These are phyloP conservation scores for Penicillium chermesinum DNA, from an alignment of 495 filamentous ascomycete genomes.

Conservation along the genomic window DNA sequence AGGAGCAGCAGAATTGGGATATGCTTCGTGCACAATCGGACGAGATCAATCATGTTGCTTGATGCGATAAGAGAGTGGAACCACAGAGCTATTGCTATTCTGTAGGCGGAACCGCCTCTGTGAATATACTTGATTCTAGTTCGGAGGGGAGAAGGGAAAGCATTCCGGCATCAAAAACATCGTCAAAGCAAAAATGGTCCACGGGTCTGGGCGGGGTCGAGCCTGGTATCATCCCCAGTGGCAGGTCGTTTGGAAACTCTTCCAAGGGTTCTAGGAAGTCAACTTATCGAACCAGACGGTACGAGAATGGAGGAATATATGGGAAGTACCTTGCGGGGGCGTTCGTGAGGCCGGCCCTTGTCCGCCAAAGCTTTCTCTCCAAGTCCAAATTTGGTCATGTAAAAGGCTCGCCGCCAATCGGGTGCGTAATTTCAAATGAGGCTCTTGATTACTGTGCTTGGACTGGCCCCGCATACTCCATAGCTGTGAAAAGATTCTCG, in stretches of 20 bases:
- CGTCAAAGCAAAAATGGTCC: not conserved
- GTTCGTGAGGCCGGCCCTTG: not conserved
- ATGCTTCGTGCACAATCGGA: no score
- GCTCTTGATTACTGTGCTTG: conserved; percentile 6
- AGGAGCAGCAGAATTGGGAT: no score
- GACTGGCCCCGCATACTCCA: conserved; percentile 9
- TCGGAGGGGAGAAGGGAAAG: conserved; percentile 7
- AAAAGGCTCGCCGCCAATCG: conserved; percentile 12
- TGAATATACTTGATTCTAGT: not conserved
- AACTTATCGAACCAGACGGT: not conserved
- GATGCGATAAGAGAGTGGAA: no score
- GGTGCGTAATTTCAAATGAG: conserved; percentile 7
- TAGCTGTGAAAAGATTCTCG: conserved; percentile 13
- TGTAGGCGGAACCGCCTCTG: not conserved
- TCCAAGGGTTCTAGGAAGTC: not conserved
- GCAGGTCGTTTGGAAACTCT: not conserved
- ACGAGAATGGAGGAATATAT: not conserved
- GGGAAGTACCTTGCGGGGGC: not conserved
- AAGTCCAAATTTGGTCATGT: conserved; percentile 12
- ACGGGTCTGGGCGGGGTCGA: not conserved
- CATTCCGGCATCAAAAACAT: conserved; percentile 10
- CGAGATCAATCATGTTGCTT: no score
- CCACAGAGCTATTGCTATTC: no score
- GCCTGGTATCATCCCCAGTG: not conserved
- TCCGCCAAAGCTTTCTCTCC: conserved; percentile 10